These are phyloP conservation scores for Cryphonectria nitschkei DNA, from an alignment of 2,329 filamentous ascomycete genomes.

Conservation along the genomic window DNA sequence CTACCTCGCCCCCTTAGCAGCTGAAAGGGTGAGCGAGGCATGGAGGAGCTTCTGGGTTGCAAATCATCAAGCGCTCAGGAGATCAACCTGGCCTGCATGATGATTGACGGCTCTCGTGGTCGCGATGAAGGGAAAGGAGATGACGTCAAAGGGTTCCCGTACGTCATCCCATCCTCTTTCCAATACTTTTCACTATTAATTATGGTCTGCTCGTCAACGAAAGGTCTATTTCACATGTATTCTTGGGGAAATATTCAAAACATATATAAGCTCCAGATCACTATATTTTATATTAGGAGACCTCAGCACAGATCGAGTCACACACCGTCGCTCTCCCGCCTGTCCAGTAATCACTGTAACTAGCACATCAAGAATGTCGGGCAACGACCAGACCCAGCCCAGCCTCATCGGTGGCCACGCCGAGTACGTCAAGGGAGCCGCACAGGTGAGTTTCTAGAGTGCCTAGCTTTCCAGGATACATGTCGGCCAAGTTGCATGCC, in stretches of 20 bases:
- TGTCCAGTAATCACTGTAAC: neutral
- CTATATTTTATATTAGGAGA: neutral
- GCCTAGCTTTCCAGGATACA: neutral
- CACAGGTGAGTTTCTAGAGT: conserved; percentile 54
- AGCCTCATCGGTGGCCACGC: conserved; percentile 66
- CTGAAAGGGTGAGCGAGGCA: neutral
- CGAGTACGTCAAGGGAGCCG: conserved; percentile 70
- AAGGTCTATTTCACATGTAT: neutral
- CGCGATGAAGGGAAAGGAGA: neutral
- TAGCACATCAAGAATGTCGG: conserved; percentile 19
- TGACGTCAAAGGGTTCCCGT: conserved; percentile 26
- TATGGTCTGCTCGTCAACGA: neutral
- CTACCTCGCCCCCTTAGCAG: neutral
- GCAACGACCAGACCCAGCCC: conserved; percentile 45
- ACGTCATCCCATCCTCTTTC: conserved; percentile 22
- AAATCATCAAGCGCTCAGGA: conserved; percentile 3
- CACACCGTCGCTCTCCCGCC: neutral
- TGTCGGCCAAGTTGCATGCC: too few species aligned
- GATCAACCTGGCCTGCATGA: conserved; percentile 15
- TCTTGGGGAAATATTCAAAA: neutral
- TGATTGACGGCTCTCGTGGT: neutral
- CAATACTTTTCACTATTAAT: neutral
- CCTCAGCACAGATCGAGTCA: neutral
- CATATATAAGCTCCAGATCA: neutral
- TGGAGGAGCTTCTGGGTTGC: neutral